Percentiles rank a stretch among this genome's conserved stretches.
Evolutionary conservation across 257 asterid genomes (phyloP).

Genomic region (Marsdenia floribunda): DNA sequence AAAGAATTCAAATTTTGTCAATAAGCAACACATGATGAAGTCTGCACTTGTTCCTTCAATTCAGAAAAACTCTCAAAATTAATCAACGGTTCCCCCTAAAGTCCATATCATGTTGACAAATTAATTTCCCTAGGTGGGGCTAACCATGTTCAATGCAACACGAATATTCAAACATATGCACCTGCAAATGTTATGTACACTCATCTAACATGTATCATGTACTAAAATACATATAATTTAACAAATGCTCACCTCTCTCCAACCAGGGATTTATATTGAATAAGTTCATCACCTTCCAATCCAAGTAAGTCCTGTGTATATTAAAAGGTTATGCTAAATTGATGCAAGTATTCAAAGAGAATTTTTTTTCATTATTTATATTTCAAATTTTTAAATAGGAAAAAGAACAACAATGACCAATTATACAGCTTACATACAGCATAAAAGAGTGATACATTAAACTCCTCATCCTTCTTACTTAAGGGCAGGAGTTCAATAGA

Average conservation of each 20-base stretch:
- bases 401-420: not conserved
- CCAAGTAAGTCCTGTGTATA: conserved; percentile 74
- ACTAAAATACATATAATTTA: not conserved
- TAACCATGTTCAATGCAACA: not conserved
- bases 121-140: not conserved
- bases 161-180: not conserved
- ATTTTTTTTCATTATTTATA: not conserved
- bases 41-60: not conserved
- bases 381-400: not conserved
- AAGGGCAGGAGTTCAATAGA: conserved; percentile 87
- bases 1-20: not conserved
- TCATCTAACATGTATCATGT: not conserved
- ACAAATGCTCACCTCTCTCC: conserved; percentile 66
- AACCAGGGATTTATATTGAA: conserved; percentile 60
- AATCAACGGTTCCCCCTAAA: not conserved
- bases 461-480: conserved; percentile 66
- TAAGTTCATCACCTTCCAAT: conserved; percentile 68
- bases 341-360: not conserved
- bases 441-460: conserved; percentile 71
- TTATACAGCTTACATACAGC: conserved; percentile 52
- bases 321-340: conserved; percentile 22
- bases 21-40: not conserved
- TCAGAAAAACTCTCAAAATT: not conserved
- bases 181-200: not conserved
- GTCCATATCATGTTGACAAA: not conserved